phyloP scores from a whole-genome alignment of 2,329 filamentous ascomycete species.

The Elsinoe perseae region DNA sequence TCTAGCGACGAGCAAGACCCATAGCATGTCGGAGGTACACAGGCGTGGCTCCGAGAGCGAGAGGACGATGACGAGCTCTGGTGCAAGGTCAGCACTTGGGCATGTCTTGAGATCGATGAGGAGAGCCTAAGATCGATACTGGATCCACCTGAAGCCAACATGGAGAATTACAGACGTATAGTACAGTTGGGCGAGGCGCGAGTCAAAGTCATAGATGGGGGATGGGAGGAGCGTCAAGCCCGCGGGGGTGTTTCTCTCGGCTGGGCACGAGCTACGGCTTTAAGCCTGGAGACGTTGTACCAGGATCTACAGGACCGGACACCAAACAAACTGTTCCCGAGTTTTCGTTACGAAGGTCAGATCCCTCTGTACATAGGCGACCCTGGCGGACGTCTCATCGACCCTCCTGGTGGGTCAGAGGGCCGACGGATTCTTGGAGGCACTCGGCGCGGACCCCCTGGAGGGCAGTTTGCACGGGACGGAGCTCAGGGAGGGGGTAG shows the following conservation, averaged over 20 bases:
- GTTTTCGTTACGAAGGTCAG: not conserved
- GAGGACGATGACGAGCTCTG: not conserved
- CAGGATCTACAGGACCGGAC: not conserved
- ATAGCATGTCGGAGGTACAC: too few species aligned
- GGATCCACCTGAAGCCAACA: not conserved
- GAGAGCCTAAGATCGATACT: not conserved
- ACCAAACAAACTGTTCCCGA: not conserved
- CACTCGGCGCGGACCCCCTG: conserved; percentile 3
- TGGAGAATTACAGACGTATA: not conserved
- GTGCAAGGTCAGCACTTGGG: not conserved
- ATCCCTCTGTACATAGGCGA: not conserved
- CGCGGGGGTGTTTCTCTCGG: not conserved
- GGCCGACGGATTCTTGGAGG: not conserved
- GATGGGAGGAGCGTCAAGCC: not conserved
- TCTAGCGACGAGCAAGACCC: too few species aligned
- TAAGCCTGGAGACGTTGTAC: not conserved
- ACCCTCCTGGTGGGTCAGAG: not conserved
- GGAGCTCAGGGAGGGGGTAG: too few species aligned
- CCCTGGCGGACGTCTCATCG: not conserved
- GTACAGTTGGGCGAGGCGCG: not conserved
- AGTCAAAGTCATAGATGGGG: not conserved
- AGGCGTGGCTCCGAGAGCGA: too few species aligned
- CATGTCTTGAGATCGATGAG: conserved; percentile 1
- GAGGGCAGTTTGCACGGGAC: too few species aligned
- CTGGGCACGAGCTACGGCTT: not conserved